Base-by-base conservation (phyloP, 208 protist species). In the Trypanosomatidae sp. region DNA sequence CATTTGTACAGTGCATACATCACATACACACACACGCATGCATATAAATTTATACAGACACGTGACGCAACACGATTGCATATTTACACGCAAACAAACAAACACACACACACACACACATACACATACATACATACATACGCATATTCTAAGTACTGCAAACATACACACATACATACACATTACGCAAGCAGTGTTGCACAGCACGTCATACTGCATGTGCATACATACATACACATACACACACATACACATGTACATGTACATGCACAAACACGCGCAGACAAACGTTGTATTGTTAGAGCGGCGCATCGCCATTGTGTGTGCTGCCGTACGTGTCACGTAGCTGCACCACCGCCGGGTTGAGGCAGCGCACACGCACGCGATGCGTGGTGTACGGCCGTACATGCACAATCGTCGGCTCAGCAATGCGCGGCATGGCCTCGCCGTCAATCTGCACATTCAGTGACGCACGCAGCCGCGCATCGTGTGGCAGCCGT, bases 381-480 rank as follows among this genome's bases (percentile, higher is more conserved):
- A 84, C 48, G 1, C 54, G 51, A 13, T 60, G 37, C 16, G 43
- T 33, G 8, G 53, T 23, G 37, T 55, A 52, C 30, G 42, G 54
- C 25, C 50, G 52, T 19, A 86, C 56, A 32, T 80, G 66, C 8
- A 87, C 38, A 19, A 91, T 61, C 8, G 60, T 78, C 7, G 82
- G 66, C 48, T 77, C 54, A 15, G 30, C 49, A 16, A 91, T 72
- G 44, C 46, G 63, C 3, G 63, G 51, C 32, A 82, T 33, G 11
- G 77, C 49, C 66, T 91, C 82, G 6, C 82, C 82, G 44, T 91
- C 82, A 11, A 85, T 53, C 54, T 91, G 82, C 26, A 85, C 60
- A 25, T 63, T 62, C 25, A 90, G 63, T 4, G 61, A 70, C 0
- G 61, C 49, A 38, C 33, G 35, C 48, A 61, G 44, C 5, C 48